Base-by-base conservation (phyloP, 805 yeast species). In the Spathaspora boniae region DNA sequence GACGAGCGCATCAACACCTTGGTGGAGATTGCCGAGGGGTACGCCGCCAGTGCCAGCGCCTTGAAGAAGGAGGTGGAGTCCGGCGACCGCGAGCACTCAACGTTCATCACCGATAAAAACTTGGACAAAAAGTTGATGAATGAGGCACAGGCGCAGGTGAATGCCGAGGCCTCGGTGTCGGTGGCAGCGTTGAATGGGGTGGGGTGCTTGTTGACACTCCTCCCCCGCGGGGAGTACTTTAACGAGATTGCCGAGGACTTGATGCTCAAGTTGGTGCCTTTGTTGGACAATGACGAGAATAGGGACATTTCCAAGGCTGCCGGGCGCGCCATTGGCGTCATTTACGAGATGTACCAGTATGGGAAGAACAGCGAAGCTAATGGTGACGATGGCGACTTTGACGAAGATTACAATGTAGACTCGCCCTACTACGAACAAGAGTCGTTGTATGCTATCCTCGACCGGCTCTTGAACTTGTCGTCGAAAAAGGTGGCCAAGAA, bases 401-500 rank as follows among this genome's bases (percentile, higher is more conserved):
- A 62, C 9, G 64, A 57, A 3, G 75, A 70, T 12, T 71, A 56
- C 41, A 65, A 68, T 41, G 62, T 63, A 12, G 62, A 68, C 41
- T 55, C 68, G 1, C 84, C 84, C 2, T 77, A 74, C 51, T 60
- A 65, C 36, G 81, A 78, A 42, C 70, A 68, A 21, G 78, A 70
- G 32, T 72, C 70, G 17, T 47, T 79, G 7, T 52, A 62, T 20
- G 48, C 55, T 15, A 61, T 62, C 3, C 52, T 76, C 20, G 60
- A 62, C 17, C 57, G 66, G 23, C 58, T 80, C 28, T 58, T 74
- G 1, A 70, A 67, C 28, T 69, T 74, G 16, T 74, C 83, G 0
- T 63, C 80, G 4, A 78, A 79, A 39, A 74, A 68, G 34, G 51
- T 78, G 3, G 72, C 81, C 18, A 82, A 82, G 45, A 77, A 74